Evolutionary conservation across 768 basidiomycete species (phyloP).

Genomic region (Lyophyllum shimeji): DNA sequence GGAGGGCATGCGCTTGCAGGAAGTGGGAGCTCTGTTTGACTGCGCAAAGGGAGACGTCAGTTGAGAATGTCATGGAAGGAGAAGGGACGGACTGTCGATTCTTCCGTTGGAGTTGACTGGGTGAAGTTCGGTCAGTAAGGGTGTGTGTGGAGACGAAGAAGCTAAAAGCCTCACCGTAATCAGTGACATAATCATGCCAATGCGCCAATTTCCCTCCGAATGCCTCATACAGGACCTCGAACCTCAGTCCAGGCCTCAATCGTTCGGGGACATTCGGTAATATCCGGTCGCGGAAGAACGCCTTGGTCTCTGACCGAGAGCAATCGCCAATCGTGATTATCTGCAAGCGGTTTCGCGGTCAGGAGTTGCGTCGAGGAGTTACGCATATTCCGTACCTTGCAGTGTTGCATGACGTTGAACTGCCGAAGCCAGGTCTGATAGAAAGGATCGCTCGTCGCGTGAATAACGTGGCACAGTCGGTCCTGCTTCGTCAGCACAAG

Average conservation of each 20-base stretch:
- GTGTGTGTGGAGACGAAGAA: not conserved
- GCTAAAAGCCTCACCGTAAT: slow-evolving; percentile 52
- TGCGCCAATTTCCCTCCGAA: slow-evolving; percentile 86
- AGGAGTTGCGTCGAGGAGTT: no score
- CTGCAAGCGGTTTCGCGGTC: slow-evolving; percentile 25
- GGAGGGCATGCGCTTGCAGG: slow-evolving; percentile 78
- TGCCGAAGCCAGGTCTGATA: slow-evolving; percentile 84
- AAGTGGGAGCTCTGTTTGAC: slow-evolving; percentile 82
- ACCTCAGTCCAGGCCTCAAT: slow-evolving; percentile 53
- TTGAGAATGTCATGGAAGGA: not conserved
- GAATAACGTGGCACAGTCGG: slow-evolving; percentile 78
- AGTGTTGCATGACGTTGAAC: slow-evolving; percentile 79
- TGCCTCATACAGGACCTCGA: slow-evolving; percentile 72
- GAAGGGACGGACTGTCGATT: slow-evolving; percentile 54
- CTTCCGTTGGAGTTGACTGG: slow-evolving; percentile 75
- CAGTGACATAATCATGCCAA: slow-evolving; percentile 77
- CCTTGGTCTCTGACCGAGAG: slow-evolving; percentile 65
- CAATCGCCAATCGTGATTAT: slow-evolving; percentile 83
- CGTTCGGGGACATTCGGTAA: slow-evolving; percentile 70
- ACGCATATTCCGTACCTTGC: slow-evolving; percentile 49
- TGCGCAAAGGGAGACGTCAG: slow-evolving; percentile 24
- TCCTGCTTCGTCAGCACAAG: slow-evolving; percentile 88
- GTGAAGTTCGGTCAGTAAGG: slow-evolving; percentile 2
- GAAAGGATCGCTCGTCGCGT: slow-evolving; percentile 82
- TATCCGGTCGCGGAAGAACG: slow-evolving; percentile 64